Percentiles rank a stretch among this genome's conserved stretches.
Evolutionary conservation across 1,284 basidiomycete species (phyloP).

Genomic region (Trichosporon faecale): DNA sequence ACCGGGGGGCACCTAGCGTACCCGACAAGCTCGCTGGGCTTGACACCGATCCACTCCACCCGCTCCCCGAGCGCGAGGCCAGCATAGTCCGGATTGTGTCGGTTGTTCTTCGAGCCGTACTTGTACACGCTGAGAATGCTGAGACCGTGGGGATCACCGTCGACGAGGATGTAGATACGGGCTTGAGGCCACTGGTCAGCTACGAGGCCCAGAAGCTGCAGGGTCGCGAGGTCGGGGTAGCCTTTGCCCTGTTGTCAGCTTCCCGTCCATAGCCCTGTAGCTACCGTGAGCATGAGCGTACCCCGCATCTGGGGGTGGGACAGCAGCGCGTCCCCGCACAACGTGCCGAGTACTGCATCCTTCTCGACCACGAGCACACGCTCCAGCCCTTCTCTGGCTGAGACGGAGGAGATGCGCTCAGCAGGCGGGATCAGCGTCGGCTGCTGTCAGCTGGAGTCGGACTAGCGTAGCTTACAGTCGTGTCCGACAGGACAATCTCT

Average conservation of each 20-base stretch:
- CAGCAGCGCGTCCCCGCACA: conserved; percentile 13
- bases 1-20: conserved; percentile 34
- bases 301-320: conserved; percentile 6
- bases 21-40: conserved; percentile 58
- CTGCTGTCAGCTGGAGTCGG: conserved; percentile 51
- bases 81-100: conserved; percentile 32
- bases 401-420: conserved; percentile 65
- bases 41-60: conserved; percentile 75
- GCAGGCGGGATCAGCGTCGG: conserved; percentile 69
- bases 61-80: conserved; percentile 65
- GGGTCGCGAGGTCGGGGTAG: conserved; percentile 84
- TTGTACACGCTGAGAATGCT: conserved; percentile 82
- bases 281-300: conserved; percentile 23
- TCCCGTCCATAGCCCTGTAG: neutral
- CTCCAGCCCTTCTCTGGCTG: conserved; percentile 57
- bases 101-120: conserved; percentile 44
- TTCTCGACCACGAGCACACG: conserved; percentile 90
- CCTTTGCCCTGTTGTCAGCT: conserved; percentile 73
- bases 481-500: conserved; percentile 56
- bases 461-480: conserved; percentile 55
- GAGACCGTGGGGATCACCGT: conserved; percentile 83
- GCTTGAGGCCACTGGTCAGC: conserved; percentile 66
- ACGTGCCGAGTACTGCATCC: conserved; percentile 57
- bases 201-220: conserved; percentile 70
- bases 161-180: conserved; percentile 73